A percentile compares a stretch with the other conserved stretches of the same genome.
phyloP scores from a whole-genome alignment of 257 asterid genomes.

The Lycium ferocissimum region DNA sequence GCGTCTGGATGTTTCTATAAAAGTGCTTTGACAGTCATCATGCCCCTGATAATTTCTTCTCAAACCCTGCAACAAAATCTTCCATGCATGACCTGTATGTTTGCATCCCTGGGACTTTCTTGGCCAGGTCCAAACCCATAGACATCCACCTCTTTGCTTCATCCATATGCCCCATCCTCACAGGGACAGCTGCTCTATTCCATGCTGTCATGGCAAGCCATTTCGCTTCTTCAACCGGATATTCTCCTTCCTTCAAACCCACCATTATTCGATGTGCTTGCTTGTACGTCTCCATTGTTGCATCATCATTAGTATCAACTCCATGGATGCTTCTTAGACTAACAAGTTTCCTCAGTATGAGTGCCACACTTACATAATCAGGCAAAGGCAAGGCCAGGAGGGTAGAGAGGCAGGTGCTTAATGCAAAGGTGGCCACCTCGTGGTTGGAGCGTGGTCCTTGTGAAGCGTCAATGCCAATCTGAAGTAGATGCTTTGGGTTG shows the following conservation, averaged over 20 bases:
- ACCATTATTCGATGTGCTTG: slow-evolving; percentile 88
- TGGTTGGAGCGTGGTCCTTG: slow-evolving; percentile 79
- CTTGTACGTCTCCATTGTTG: slow-evolving; percentile 64
- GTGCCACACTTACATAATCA: slow-evolving; percentile 73
- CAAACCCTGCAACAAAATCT: slow-evolving; percentile 66
- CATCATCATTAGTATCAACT: slow-evolving; percentile 63
- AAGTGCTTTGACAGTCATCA: slow-evolving; percentile 39
- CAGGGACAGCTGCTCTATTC: slow-evolving; percentile 91
- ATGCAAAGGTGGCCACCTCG: slow-evolving; percentile 73
- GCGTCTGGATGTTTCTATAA: slow-evolving; percentile 39
- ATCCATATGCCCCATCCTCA: slow-evolving; percentile 72
- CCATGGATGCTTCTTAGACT: slow-evolving; percentile 52
- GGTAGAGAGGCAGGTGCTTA: slow-evolving; percentile 68
- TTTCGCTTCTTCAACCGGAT: slow-evolving; percentile 86
- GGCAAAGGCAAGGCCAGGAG: slow-evolving; percentile 78
- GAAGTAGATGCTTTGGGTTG: slow-evolving; percentile 71
- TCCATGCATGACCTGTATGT: slow-evolving; percentile 85
- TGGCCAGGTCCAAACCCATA: slow-evolving; percentile 78
- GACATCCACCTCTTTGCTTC: slow-evolving; percentile 87
- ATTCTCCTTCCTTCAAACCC: slow-evolving; percentile 87
- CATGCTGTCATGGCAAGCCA: slow-evolving; percentile 98
- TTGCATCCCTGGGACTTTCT: slow-evolving; percentile 77
- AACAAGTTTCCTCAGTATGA: slow-evolving; percentile 70
- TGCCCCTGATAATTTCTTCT: slow-evolving; percentile 50
- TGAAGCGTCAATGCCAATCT: slow-evolving; percentile 81